phyloP scores from a whole-genome alignment of 805 yeast species.

The Martiniozyma abietophila region DNA sequence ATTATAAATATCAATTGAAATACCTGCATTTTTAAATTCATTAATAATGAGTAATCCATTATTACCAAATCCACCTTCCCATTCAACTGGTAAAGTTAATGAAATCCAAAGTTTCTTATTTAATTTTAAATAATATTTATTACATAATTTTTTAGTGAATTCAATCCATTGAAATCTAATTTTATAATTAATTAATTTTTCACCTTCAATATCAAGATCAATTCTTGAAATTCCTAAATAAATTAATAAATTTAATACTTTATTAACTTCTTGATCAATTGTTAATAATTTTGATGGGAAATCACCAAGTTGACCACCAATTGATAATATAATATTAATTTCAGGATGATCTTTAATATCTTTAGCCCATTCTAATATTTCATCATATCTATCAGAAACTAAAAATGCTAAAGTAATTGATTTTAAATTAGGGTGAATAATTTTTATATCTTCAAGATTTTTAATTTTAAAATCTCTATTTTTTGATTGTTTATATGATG shows the following conservation, averaged over 20 bases:
- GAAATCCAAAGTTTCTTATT: slow-evolving; percentile 9
- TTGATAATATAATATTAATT: slow-evolving; percentile 19
- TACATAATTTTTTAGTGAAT: slow-evolving; percentile 3
- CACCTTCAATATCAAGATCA: slow-evolving; percentile 27
- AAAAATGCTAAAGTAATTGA: slow-evolving; percentile 23
- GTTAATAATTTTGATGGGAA: slow-evolving; percentile 15
- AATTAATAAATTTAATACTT: slow-evolving; percentile 12
- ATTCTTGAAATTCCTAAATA: slow-evolving; percentile 14
- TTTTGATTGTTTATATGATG: too few relatives aligned
- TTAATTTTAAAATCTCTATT: slow-evolving; percentile 12
- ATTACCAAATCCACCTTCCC: slow-evolving; percentile 16
- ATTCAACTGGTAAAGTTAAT: slow-evolving; percentile 25
- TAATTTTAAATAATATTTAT: not conserved
- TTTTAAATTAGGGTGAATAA: slow-evolving; percentile 10
- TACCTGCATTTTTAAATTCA: slow-evolving; percentile 6
- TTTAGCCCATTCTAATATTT: slow-evolving; percentile 19
- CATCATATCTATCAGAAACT: slow-evolving; percentile 18
- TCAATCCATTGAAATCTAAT: slow-evolving; percentile 11
- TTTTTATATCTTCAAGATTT: slow-evolving; percentile 13
- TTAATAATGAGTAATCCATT: slow-evolving; percentile 14
- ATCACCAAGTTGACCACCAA: slow-evolving; percentile 26
- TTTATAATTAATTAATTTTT: slow-evolving; percentile 8
- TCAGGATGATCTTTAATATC: slow-evolving; percentile 16
- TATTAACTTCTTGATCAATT: slow-evolving; percentile 12
- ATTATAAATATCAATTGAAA: slow-evolving; percentile 15